A percentile compares a stretch with the other conserved stretches of the same genome.
These are phyloP conservation scores for Cryptosporidium ubiquitum DNA, from an alignment of 169 alveolate genomes.

Conservation along the genomic window DNA sequence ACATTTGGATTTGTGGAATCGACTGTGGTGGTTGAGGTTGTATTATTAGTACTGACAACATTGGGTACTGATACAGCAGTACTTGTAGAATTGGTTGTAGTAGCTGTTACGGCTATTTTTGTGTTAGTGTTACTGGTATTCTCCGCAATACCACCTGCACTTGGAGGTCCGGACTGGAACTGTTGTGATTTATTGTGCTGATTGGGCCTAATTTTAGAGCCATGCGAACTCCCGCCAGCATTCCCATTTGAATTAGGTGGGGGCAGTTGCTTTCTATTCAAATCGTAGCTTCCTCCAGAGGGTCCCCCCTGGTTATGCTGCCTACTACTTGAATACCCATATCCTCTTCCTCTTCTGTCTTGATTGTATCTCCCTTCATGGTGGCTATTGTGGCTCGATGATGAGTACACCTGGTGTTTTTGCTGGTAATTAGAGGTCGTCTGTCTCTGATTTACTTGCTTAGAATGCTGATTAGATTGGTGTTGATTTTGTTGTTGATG, in stretches of 20 bases:
- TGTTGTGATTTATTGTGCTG: background rate
- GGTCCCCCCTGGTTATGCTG: background rate
- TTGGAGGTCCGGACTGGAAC: background rate
- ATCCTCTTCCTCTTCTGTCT: constrained; percentile 38
- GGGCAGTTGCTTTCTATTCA: background rate
- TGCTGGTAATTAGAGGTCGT: background rate
- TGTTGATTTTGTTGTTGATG: background rate
- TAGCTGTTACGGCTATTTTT: background rate
- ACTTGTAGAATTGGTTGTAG: background rate
- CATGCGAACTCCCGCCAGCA: background rate
- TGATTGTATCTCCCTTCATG: constrained; percentile 3
- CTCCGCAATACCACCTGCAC: background rate
- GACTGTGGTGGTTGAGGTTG: background rate
- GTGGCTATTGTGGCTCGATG: background rate
- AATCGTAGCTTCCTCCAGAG: background rate
- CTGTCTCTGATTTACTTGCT: background rate
- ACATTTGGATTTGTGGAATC: too few relatives aligned
- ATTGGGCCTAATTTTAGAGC: background rate
- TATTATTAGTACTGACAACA: background rate
- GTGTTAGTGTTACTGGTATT: background rate
- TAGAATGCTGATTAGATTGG: background rate
- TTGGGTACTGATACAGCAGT: background rate
- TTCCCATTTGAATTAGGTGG: background rate
- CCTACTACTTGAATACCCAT: background rate
- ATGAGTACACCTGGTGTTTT: constrained; percentile 11